phyloP scores from a whole-genome alignment of 208 protist species.

The Tritrichomonas foetus region DNA sequence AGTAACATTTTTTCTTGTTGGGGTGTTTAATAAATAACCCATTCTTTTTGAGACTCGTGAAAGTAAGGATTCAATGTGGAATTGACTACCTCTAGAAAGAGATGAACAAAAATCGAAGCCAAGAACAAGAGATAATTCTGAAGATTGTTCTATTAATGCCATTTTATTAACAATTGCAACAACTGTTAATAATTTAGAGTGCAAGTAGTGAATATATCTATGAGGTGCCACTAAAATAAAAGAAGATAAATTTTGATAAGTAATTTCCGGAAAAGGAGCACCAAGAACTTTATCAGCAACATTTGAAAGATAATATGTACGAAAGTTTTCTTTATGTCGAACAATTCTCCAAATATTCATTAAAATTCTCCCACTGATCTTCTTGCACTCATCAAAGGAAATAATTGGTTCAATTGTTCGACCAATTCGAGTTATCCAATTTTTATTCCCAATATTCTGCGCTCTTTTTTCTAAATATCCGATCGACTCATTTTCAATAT shows the following conservation, averaged over 20 bases:
- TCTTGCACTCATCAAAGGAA: neutral
- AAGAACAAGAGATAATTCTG: neutral
- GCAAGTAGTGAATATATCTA: neutral
- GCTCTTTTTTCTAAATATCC: neutral
- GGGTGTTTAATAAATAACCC: neutral
- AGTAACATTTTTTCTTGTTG: neutral
- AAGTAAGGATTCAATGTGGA: neutral
- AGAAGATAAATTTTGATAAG: neutral
- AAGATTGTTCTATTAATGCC: neutral
- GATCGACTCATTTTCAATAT: neutral
- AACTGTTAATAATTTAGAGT: neutral
- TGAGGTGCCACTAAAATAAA: neutral
- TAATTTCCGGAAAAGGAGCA: neutral
- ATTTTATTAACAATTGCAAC: neutral
- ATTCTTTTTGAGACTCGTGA: neutral
- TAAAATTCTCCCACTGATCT: neutral
- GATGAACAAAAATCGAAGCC: conserved; percentile 1
- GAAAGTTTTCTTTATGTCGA: neutral
- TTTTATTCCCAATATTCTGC: neutral
- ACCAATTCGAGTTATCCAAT: neutral
- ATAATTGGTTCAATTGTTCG: neutral
- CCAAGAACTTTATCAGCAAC: neutral
- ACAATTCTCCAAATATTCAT: neutral
- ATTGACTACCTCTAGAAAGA: neutral
- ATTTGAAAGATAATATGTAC: neutral